Base-by-base conservation (phyloP, 345 rosid genomes). In the Leavenworthia alabamica region DNA sequence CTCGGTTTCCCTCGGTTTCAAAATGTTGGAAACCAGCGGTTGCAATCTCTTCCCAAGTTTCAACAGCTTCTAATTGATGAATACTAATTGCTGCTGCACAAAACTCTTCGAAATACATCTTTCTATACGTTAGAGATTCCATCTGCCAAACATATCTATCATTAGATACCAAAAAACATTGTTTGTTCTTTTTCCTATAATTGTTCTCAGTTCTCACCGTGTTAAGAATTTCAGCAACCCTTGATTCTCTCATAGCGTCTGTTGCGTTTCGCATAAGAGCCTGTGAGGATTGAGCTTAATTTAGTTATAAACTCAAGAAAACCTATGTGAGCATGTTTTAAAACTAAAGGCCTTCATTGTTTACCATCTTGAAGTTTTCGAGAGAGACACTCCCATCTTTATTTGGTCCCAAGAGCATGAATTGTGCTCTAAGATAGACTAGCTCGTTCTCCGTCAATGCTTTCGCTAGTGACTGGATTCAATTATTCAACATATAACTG, bases 81-180 rank as follows among this genome's bases (percentile, higher is more conserved):
- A 78, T 73, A 61, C 91, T 85, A 43, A 81, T 78, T 19, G 95
- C 91, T 44, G 95, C 91, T n/a, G 91, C 95, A 46, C 95, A 88
- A 55, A 88, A 88, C 64, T 88, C 95, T 20, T 88, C 91, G 36
- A 88, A 88, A 56, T 77, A 77, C 91, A 88, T 83, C 77, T 80
- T 81, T 70, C 87, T 79, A 67, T 81, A 79, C 5, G 82, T 72
- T 51, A 88, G 82, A n/a, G 91, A 75, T 29, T 82, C 85, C 87
- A 88, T 77, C 95, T 87, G 81, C 19, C 15, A 45, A 57, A 50
- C 46, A 50, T 14, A 26, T 9, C 8, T 3, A 31, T 41, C 47
- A 42, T 43, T 45, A n/a, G 48, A 36, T 58, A 29, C 48, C 14
- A 66, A 47, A 66, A 47, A 39, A 35, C 8, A 9, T 46, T 15